Percentiles rank a stretch among this genome's conserved stretches.
Evolutionary conservation across 805 yeast genomes (phyloP).

Genomic region (Clavispora santaluciae): DNA sequence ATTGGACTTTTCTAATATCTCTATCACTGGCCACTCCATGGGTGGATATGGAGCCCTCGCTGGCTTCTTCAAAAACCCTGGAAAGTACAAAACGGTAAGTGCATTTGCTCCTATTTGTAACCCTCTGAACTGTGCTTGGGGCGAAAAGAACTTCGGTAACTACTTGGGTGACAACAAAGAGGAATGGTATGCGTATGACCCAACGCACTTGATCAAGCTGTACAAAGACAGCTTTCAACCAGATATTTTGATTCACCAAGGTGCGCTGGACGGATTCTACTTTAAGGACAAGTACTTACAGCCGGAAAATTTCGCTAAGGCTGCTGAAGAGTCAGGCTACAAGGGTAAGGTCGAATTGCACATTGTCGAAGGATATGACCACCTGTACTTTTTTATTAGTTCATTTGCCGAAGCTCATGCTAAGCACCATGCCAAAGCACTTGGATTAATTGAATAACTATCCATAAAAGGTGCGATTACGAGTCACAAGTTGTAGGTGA

Average conservation of each 20-base stretch:
- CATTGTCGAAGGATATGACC: constrained; percentile 81
- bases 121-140: constrained; percentile 82
- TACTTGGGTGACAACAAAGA: constrained; percentile 64
- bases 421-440: constrained; percentile 73
- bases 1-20: constrained; percentile 60
- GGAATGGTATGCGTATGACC: constrained; percentile 76
- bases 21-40: constrained; percentile 97
- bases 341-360: constrained; percentile 56
- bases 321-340: constrained; percentile 53
- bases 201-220: constrained; percentile 63
- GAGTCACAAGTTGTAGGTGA: not conserved
- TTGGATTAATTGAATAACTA: constrained; percentile 28
- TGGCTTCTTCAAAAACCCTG: constrained; percentile 61
- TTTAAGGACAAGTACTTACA: constrained; percentile 55
- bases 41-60: constrained; percentile 94
- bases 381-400: constrained; percentile 81
- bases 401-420: constrained; percentile 81
- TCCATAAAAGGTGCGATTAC: not conserved
- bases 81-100: constrained; percentile 68
- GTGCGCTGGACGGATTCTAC: constrained; percentile 73
- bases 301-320: constrained; percentile 66
- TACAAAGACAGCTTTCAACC: constrained; percentile 52
- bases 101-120: constrained; percentile 90
- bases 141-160: constrained; percentile 72
- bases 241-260: constrained; percentile 75